These are phyloP conservation scores for Alternaria sp. DNA, from an alignment of 2,329 filamentous ascomycete genomes.

Conservation along the genomic window DNA sequence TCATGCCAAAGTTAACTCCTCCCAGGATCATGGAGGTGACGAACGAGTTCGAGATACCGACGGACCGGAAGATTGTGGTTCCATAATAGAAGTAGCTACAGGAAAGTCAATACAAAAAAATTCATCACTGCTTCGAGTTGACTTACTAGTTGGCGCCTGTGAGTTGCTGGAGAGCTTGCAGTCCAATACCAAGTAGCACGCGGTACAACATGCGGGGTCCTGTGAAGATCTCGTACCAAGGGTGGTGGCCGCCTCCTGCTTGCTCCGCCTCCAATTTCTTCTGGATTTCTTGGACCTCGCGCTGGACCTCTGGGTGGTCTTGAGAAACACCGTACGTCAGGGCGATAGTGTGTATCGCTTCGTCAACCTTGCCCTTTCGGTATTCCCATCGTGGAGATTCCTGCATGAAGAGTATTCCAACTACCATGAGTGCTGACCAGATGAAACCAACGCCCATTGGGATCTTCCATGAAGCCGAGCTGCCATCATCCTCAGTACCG, in stretches of 20 bases:
- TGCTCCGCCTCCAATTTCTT: conserved; percentile 64
- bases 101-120: not conserved
- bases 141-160: conserved; percentile 74
- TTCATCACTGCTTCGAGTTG: not conserved
- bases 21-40: conserved; percentile 60
- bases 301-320: conserved; percentile 63
- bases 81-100: conserved; percentile 65
- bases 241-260: conserved; percentile 46
- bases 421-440: conserved; percentile 63
- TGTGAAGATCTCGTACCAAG: conserved; percentile 68
- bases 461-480: conserved; percentile 68
- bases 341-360: conserved; percentile 61
- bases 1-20: conserved; percentile 59
- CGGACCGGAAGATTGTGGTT: conserved; percentile 56
- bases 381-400: conserved; percentile 68
- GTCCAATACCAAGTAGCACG: conserved; percentile 67
- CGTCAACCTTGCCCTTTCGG: conserved; percentile 62
- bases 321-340: conserved; percentile 64
- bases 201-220: conserved; percentile 73
- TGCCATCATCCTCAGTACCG: conserved; percentile 62
- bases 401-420: conserved; percentile 63
- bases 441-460: conserved; percentile 68
- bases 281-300: conserved; percentile 65
- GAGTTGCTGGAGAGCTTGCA: conserved; percentile 73
- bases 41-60: conserved; percentile 55